Percentiles rank a stretch among this genome's conserved stretches.
Conservation (phyloP, 179 eudicot genomes). For the Silene noctiflora region DNA sequence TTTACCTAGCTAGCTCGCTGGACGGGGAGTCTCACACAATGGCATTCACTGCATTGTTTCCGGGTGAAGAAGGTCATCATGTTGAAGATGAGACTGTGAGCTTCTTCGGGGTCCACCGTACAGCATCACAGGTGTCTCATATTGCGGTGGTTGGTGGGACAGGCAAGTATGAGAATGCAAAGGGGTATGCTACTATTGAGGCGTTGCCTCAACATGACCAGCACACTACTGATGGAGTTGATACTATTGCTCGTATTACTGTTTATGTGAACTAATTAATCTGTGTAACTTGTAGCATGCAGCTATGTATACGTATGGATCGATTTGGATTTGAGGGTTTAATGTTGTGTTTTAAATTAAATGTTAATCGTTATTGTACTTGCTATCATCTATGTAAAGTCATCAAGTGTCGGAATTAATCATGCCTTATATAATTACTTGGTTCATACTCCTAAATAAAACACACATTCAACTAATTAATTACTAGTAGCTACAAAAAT, state of each 20-base stretch:
- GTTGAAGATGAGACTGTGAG: constrained; percentile 52
- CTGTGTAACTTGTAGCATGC: neutral
- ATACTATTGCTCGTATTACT: constrained; percentile 67
- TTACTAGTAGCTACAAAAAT: too few species aligned
- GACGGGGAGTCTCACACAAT: constrained; percentile 87
- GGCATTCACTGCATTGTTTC: constrained; percentile 63
- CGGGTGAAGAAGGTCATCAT: constrained; percentile 37
- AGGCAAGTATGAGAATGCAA: constrained; percentile 73
- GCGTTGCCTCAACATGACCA: constrained; percentile 70
- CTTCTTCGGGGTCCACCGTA: constrained; percentile 79
- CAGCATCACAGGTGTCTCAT: constrained; percentile 63
- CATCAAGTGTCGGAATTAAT: too few species aligned
- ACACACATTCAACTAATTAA: too few species aligned
- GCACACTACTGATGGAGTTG: constrained; percentile 91
- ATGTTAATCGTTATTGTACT: too few species aligned
- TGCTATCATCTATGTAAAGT: too few species aligned
- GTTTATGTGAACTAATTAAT: constrained; percentile 44
- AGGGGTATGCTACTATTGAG: constrained; percentile 80
- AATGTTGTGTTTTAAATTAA: too few species aligned
- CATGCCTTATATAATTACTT: too few species aligned
- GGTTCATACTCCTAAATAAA: too few species aligned
- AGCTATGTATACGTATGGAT: too few species aligned
- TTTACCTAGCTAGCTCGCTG: constrained; percentile 85
- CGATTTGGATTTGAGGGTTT: too few species aligned
- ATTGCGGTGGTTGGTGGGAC: constrained; percentile 81